Evolutionary conservation across 2,329 filamentous ascomycete species (phyloP).

Genomic region (Phoma sp.): DNA sequence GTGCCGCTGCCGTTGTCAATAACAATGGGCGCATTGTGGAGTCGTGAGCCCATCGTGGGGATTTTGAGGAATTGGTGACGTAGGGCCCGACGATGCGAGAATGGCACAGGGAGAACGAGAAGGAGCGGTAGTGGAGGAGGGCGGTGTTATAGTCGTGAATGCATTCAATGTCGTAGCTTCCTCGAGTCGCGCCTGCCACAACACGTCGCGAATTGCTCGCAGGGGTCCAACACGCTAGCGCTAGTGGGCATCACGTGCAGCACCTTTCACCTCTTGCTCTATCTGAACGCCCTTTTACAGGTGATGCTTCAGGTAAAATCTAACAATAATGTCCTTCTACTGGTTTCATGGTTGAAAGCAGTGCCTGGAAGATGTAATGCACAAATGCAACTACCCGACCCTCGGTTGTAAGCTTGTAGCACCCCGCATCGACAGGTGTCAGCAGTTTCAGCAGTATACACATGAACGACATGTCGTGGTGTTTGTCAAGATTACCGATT

Average conservation of each 20-base stretch:
- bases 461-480: background rate
- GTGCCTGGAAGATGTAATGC: too few relatives aligned
- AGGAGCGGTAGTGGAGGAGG: constrained; percentile 5
- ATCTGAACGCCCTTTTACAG: too few relatives aligned
- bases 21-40: constrained; percentile 98
- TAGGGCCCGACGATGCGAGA: background rate
- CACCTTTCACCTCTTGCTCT: background rate
- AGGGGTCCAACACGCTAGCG: constrained; percentile 29
- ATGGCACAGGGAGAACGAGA: background rate
- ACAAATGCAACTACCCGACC: too few relatives aligned
- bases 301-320: too few relatives aligned
- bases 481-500: background rate
- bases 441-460: too few relatives aligned
- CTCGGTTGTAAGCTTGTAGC: background rate
- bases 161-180: constrained; percentile 33
- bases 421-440: background rate
- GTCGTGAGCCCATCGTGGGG: constrained; percentile 67
- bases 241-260: constrained; percentile 39
- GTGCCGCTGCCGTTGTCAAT: constrained; percentile 99
- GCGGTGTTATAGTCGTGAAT: constrained; percentile 26
- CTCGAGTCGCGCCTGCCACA: constrained; percentile 41
- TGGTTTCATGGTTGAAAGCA: too few relatives aligned
- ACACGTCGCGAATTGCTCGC: constrained; percentile 36
- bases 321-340: too few relatives aligned
- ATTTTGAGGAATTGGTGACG: background rate